These are phyloP conservation scores for Arxiozyma slooffiae DNA, from an alignment of 1,139 yeast species.

Conservation along the genomic window DNA sequence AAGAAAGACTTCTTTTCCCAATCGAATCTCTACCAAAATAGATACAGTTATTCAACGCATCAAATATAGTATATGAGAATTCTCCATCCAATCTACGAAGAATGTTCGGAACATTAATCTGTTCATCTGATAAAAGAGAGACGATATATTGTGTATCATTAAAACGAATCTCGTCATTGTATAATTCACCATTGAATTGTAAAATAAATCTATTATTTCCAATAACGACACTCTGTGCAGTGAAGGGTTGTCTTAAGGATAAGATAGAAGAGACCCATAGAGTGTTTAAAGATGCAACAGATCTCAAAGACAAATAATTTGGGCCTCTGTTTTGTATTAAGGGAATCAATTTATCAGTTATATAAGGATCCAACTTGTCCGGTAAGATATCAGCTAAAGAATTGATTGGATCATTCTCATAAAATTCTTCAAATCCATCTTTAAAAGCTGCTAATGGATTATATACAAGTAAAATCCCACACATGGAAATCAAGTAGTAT, in stretches of 20 bases:
- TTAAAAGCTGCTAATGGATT: neutral
- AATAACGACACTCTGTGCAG: conserved; percentile 51
- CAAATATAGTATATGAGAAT: conserved; percentile 57
- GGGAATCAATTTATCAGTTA: conserved; percentile 34
- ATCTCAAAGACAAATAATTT: conserved; percentile 33
- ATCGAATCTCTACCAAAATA: conserved; percentile 78
- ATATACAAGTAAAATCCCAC: conserved; percentile 36
- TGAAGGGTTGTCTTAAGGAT: conserved; percentile 68
- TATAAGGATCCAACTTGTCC: conserved; percentile 5
- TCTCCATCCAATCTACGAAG: conserved; percentile 54
- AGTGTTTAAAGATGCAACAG: conserved; percentile 8
- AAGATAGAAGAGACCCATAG: conserved; percentile 52
- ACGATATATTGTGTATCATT: conserved; percentile 45
- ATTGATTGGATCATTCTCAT: conserved; percentile 9
- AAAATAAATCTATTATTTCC: conserved; percentile 33
- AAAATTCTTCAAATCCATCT: neutral
- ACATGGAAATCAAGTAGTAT: conserved; percentile 32
- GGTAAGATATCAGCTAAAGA: conserved; percentile 12
- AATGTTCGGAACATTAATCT: conserved; percentile 7
- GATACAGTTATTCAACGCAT: conserved; percentile 32
- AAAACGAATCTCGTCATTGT: conserved; percentile 44
- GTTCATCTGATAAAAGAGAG: conserved; percentile 16
- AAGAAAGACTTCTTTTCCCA: conserved; percentile 72
- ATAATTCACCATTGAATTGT: conserved; percentile 87
- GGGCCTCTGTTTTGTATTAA: conserved; percentile 48